Base-by-base conservation (phyloP, 2,329 filamentous ascomycete species). In the Phialophora verrucosa region DNA sequence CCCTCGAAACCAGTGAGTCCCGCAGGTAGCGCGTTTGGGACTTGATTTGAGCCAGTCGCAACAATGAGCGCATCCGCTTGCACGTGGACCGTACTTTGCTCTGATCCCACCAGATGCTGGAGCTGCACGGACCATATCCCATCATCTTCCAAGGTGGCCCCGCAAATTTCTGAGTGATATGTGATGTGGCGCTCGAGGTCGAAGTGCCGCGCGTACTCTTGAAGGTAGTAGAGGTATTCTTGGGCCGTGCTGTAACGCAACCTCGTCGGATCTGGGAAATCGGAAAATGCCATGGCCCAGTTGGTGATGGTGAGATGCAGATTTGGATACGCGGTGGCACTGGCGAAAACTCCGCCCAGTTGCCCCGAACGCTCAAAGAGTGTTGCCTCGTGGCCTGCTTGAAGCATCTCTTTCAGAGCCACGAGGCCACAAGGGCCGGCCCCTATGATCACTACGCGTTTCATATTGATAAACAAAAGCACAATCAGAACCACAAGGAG, bases 241-340 rank as follows among this genome's bases (percentile, higher is more conserved):
- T 53, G 32, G 17, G 64, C 59, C 25, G 64, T 62, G n/a, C 59
- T 50, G 23, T 66, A 66, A 23, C 35, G 59, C 44, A 66, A 50
- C 42, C 59, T 66, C 27, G 59, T 58, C 27, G 31, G 53, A 25
- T 66, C 64, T 3, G 64, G 64, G 35, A 63, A 66, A 32, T 66
- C 64, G 31, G 64, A 66, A 38, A 63, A 66, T 4, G 64, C 64
- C 64, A 63, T 66, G n/a, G 59, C 58, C 64, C 64, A 66, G 20
- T 66, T 66, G 53, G 31, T 62, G 58, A 65, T 65, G 14, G 64
- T 66, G 53, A 66, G 64, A 47, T 66, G 64, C 61, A 66, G 53
- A 51, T 66, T 66, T n/a, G 59, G 64, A 32, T 66, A 66, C 23
- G 64, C 64, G 0, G 59, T 56, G 8, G 59, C 64, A 44, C 59